These are phyloP conservation scores for Cryptococcus sp. DNA, from an alignment of 1,284 basidiomycete genomes.

Conservation along the genomic window DNA sequence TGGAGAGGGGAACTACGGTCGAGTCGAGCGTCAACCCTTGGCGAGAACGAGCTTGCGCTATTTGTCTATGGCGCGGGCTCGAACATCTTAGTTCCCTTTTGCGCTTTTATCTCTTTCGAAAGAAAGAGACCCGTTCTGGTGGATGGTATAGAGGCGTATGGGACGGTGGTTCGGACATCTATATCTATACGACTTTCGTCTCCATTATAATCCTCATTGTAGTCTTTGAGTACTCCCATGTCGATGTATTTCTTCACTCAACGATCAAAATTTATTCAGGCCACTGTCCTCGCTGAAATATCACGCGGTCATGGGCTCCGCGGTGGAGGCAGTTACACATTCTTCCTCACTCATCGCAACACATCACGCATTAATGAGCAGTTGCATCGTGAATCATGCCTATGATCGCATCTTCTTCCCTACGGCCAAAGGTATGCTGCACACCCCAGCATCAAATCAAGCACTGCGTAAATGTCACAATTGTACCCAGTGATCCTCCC, in stretches of 20 bases:
- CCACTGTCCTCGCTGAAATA: too few relatives aligned
- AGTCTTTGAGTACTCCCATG: too few relatives aligned
- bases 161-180: constrained; percentile 37
- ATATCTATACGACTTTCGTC: background rate
- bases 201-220: too few relatives aligned
- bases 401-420: background rate
- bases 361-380: background rate
- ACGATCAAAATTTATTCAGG: too few relatives aligned
- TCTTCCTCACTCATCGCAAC: background rate
- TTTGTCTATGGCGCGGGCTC: background rate
- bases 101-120: background rate
- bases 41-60: constrained; percentile 19
- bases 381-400: constrained; percentile 1
- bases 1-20: background rate
- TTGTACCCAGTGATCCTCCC: constrained; percentile 3
- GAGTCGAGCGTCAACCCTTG: constrained; percentile 41
- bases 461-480: background rate
- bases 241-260: too few relatives aligned
- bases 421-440: too few relatives aligned
- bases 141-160: constrained; percentile 16
- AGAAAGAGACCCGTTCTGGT: constrained; percentile 4
- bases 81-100: constrained; percentile 31
- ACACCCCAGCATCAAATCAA: too few relatives aligned
- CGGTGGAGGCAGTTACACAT: too few relatives aligned
- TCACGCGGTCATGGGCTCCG: too few relatives aligned